Conservation (phyloP, 2,329 filamentous ascomycete species). For the Myotisia sp. region DNA sequence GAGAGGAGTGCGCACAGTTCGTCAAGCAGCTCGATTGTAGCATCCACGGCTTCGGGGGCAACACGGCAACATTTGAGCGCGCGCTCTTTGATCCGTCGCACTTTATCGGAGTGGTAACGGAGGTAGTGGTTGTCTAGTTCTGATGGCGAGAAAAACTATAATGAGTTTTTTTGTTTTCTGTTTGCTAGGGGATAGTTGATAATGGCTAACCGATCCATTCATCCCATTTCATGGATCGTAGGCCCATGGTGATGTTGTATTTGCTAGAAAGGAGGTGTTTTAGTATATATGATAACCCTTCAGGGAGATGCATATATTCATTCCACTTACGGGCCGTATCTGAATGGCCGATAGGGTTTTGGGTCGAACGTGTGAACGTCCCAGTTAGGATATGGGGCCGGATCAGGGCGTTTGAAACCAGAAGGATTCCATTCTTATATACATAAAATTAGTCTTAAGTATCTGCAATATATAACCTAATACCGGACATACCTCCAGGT, state of each 20-base stretch:
- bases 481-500: conserved; percentile 40
- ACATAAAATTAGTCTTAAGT: neutral
- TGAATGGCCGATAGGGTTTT: conserved; percentile 63
- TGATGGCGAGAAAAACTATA: no score
- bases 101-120: conserved; percentile 58
- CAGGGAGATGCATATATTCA: no score
- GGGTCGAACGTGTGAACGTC: conserved; percentile 54
- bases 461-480: no score
- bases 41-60: conserved; percentile 54
- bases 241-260: conserved; percentile 63
- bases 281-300: no score
- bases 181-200: conserved; percentile 2
- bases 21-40: conserved; percentile 60
- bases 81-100: conserved; percentile 50
- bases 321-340: conserved; percentile 49
- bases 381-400: conserved; percentile 53
- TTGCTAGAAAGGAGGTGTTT: conserved; percentile 34
- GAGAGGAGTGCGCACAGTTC: conserved; percentile 40
- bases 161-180: neutral
- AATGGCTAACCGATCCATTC: conserved; percentile 50
- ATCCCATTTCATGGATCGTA: conserved; percentile 53
- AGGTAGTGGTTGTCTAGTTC: conserved; percentile 70
- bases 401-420: conserved; percentile 45
- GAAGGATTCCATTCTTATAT: conserved; percentile 42
- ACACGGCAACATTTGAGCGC: conserved; percentile 55